Percentiles rank a stretch among this genome's conserved stretches.
phyloP scores from a whole-genome alignment of 495 filamentous ascomycete genomes.

The Xylaria flabelliformis region DNA sequence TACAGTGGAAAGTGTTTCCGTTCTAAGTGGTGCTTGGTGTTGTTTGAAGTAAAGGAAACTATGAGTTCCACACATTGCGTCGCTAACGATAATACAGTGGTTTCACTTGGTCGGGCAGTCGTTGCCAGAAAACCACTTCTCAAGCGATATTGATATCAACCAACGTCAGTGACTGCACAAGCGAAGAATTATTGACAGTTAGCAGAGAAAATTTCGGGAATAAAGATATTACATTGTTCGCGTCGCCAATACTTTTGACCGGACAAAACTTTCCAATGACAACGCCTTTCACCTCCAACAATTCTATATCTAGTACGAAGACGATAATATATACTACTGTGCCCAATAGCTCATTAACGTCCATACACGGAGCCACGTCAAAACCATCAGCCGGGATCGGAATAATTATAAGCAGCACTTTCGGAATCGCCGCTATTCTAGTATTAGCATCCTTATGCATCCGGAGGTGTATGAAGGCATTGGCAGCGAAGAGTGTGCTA shows the following conservation, averaged over 20 bases:
- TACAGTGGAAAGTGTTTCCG: not conserved
- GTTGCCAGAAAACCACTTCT: not conserved
- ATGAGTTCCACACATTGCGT: not conserved
- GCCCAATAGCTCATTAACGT: too few species aligned
- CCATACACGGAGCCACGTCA: too few species aligned
- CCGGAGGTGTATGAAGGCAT: not conserved
- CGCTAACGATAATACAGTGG: not conserved
- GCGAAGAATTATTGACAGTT: not conserved
- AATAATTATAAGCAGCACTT: not conserved
- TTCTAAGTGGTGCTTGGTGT: not conserved
- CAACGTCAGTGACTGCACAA: not conserved
- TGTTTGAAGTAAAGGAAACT: not conserved
- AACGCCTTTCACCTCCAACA: not conserved
- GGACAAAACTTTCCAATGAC: not conserved
- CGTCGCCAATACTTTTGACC: not conserved
- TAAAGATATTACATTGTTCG: not conserved
- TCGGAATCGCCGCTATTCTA: not conserved
- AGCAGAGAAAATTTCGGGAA: not conserved
- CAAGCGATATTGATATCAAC: not conserved
- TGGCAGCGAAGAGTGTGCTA: not conserved
- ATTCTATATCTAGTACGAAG: too few species aligned
- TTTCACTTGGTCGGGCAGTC: not conserved
- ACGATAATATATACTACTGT: too few species aligned
- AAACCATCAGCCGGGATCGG: too few species aligned
- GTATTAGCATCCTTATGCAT: not conserved